These are phyloP conservation scores for Fusarium concolor DNA, from an alignment of 2,329 filamentous ascomycete genomes.

Conservation along the genomic window DNA sequence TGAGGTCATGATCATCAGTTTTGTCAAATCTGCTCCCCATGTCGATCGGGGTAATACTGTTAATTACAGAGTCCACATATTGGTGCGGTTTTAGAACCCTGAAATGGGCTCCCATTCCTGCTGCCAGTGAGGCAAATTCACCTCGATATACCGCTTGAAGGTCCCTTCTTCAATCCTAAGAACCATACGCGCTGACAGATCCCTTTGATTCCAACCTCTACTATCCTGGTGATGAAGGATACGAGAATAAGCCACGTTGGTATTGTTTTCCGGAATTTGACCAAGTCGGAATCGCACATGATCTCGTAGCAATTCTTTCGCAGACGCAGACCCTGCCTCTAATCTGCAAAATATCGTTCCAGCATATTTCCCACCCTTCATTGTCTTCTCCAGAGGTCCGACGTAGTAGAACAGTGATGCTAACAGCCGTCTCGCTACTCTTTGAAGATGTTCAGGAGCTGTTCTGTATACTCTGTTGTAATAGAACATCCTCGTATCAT, in stretches of 20 bases:
- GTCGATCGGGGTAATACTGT: background rate
- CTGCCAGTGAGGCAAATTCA: background rate
- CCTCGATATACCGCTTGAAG: accelerated
- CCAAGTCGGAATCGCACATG: background rate
- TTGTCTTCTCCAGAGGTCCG: background rate
- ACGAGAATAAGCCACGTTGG: background rate
- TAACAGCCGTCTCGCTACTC: conserved; percentile 12
- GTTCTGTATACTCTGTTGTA: background rate
- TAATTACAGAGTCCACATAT: background rate
- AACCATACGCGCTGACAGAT: background rate
- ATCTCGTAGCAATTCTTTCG: background rate
- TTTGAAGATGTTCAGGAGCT: background rate
- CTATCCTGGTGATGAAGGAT: background rate
- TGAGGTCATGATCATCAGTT: background rate
- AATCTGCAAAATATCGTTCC: background rate
- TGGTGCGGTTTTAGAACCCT: background rate
- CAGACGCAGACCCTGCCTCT: background rate
- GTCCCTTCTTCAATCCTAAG: accelerated
- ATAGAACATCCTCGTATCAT: background rate
- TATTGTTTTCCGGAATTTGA: background rate
- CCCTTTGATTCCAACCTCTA: background rate
- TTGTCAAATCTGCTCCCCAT: accelerated
- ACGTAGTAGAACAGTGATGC: conserved; percentile 23
- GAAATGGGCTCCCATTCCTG: background rate
- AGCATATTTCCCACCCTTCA: accelerated